Conservation (phyloP, 1,139 yeast species). For the Pichia sp. region DNA sequence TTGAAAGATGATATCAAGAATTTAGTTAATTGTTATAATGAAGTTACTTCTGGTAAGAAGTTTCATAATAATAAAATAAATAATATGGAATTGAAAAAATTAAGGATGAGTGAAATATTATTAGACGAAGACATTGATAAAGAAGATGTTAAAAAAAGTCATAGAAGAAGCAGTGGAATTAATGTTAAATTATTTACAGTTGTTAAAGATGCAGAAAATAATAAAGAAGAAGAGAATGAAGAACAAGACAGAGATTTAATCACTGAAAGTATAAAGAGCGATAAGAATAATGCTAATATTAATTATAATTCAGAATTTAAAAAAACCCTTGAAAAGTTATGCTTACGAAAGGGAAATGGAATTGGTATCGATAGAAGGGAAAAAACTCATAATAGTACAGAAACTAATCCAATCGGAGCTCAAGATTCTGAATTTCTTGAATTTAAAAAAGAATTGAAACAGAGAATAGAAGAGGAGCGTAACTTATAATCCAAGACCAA, state of each 20-base stretch:
- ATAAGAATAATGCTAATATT: constrained; percentile 11
- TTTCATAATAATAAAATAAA: background rate
- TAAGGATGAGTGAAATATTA: constrained; percentile 11
- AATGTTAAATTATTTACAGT: constrained; percentile 24
- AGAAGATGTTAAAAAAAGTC: constrained; percentile 11
- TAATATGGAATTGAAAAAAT: constrained; percentile 4
- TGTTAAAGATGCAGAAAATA: constrained; percentile 15
- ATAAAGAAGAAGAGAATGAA: background rate
- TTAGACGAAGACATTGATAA: constrained; percentile 8
- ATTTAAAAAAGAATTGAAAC: constrained; percentile 19
- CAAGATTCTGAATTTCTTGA: constrained; percentile 15
- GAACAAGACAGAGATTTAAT: too few relatives aligned
- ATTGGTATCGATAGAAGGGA: background rate
- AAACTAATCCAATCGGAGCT: background rate
- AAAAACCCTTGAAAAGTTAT: constrained; percentile 19
- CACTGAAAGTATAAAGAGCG: background rate
- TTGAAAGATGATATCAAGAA: constrained; percentile 17
- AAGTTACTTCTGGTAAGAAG: too few relatives aligned
- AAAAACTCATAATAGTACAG: too few relatives aligned
- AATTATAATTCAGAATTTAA: constrained; percentile 13
- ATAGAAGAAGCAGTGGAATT: constrained; percentile 25
- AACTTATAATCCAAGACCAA: too few relatives aligned
- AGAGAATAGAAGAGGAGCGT: constrained; percentile 11
- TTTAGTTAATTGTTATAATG: constrained; percentile 7
- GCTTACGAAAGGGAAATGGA: constrained; percentile 5